A percentile compares a stretch with the other conserved stretches of the same genome.
Conservation (phyloP, 331 rosid species). For the Arachis monticola region DNA sequence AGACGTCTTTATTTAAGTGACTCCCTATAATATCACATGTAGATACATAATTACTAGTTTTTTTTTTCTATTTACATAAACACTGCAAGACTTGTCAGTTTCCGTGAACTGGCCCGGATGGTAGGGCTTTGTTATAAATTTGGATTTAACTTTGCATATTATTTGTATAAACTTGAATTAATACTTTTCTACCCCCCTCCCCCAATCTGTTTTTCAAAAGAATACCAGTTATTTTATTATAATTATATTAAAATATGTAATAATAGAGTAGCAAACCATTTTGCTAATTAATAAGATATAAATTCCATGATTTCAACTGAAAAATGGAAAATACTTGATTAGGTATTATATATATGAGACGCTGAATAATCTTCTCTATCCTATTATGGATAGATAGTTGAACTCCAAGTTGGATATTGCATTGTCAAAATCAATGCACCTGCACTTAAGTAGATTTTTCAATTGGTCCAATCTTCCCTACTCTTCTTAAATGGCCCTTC, state of each 20-base stretch:
- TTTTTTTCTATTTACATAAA: no score
- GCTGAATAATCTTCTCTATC: neutral
- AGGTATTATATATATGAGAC: neutral
- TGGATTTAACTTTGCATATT: no score
- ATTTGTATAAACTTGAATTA: no score
- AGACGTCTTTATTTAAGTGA: no score
- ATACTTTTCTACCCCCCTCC: no score
- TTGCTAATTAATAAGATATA: neutral
- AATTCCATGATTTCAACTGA: neutral
- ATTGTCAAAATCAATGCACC: slow-evolving; percentile 42
- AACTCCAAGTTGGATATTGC: slow-evolving; percentile 28
- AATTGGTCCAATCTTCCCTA: slow-evolving; percentile 41
- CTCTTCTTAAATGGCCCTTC: slow-evolving; percentile 30
- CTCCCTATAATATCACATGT: no score
- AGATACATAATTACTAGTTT: no score
- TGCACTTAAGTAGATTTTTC: slow-evolving; percentile 7
- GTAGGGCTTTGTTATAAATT: neutral
- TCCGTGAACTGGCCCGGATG: neutral
- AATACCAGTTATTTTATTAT: no score
- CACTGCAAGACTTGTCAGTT: neutral
- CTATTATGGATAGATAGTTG: neutral
- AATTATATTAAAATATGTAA: no score
- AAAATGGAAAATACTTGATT: neutral
- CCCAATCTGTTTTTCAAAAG: no score
- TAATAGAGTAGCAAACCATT: neutral